Percentiles rank a stretch among this genome's conserved stretches.
Evolutionary conservation across 78 protist genomes (phyloP).

Genomic region (Cavenderia fasciculata): DNA sequence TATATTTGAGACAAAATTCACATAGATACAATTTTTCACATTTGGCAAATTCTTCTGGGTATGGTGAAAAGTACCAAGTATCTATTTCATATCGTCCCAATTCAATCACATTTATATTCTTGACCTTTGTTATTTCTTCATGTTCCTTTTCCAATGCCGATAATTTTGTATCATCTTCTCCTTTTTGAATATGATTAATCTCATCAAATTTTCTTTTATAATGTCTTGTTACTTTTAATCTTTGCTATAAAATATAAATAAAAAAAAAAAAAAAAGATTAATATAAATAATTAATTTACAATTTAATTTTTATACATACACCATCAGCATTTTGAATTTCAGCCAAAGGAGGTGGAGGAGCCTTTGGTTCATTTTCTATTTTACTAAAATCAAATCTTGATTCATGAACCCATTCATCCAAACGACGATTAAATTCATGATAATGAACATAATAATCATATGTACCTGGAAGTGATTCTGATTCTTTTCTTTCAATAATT

Average conservation of each 20-base stretch:
- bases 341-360: constrained; percentile 11
- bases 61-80: constrained; percentile 97
- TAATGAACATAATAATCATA: constrained; percentile 82
- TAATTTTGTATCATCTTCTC: constrained; percentile 14
- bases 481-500: constrained; percentile 66
- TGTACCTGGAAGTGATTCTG: constrained; percentile 65
- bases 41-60: constrained; percentile 92
- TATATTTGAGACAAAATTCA: constrained; percentile 95
- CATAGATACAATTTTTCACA: constrained; percentile 90
- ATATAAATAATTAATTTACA: no score
- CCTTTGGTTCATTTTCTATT: constrained; percentile 25
- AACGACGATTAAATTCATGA: constrained; percentile 74
- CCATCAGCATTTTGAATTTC: constrained; percentile 51
- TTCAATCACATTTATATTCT: constrained; percentile 91
- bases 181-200: constrained; percentile 59
- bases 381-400: constrained; percentile 36
- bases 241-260: no score
- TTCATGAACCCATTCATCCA: constrained; percentile 85
- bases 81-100: constrained; percentile 92
- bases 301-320: no score
- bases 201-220: constrained; percentile 65
- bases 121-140: constrained; percentile 93
- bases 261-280: not conserved
- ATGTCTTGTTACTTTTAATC: constrained; percentile 39
- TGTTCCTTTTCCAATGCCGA: constrained; percentile 90